Base-by-base conservation (phyloP, 2,329 filamentous ascomycete genomes). In the Akanthomyces lecanii region DNA sequence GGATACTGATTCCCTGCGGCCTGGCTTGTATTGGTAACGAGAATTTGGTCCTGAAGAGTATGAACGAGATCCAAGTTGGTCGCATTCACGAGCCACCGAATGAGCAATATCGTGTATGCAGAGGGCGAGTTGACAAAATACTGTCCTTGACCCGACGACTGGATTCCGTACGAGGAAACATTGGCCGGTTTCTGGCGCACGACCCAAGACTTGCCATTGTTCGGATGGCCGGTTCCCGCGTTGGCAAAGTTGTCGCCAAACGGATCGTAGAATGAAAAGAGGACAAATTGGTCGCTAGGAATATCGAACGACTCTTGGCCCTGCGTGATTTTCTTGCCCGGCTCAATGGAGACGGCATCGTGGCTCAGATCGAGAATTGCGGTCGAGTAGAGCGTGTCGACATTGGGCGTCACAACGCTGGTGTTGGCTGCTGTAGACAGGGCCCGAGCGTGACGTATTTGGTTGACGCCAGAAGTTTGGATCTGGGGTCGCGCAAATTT, bases 211-310 rank as follows among this genome's bases (percentile, higher is more conserved):
- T 57, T 57, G 23, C 16, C 25, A 48, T 67, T 54, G 52, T 54
- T 5, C 14, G 57, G 45, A 12, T 60, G 57, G 25, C 53, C 53
- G 11, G 42, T 67, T 8, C 71, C 69, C 18, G 74, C 38, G 40
- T 71, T 72, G 40, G 68, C 69, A 62, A 69, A 68, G 65, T 73
- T 72, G 52, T 73, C 68, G 25, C 66, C 70, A 48, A 68, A 73
- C 12, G 56, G 56, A 23, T 59, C 56, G 12, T 47, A 59, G 21
- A 59, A 59, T 3, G 40, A 30, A 38, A 50, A 60, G 25, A 48
- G 30, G 4, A 38, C 30, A 42, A 51, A 60, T 8, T 44, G 36
- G 1, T 33, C 69, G 71, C 23, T 25, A 50, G 50, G 25, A 25
- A 50, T 21, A 2, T 25, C 48, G 25, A 51, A 5, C 11, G 23